Conservation (phyloP, 495 filamentous ascomycete genomes). For the Talaromyces stipitatus region DNA sequence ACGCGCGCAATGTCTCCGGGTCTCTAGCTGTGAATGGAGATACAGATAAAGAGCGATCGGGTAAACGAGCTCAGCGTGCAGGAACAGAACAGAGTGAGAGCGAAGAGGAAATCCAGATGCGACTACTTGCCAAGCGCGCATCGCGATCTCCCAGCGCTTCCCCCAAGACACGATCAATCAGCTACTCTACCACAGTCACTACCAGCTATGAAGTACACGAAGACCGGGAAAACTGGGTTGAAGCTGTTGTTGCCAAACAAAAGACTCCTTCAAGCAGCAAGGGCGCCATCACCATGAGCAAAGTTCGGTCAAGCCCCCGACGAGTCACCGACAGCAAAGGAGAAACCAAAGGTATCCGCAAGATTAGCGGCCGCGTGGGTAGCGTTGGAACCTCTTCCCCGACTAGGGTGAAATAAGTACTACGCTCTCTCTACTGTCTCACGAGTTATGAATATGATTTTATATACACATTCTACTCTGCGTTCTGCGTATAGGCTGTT, state of each 20-base stretch:
- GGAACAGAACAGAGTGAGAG: conserved; percentile 53
- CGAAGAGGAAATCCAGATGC: conserved; percentile 69
- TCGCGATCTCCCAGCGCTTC: conserved; percentile 41
- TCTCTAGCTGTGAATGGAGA: conserved; percentile 28
- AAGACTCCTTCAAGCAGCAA: conserved; percentile 60
- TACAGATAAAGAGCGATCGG: conserved; percentile 28
- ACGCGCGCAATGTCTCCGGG: conserved; percentile 39
- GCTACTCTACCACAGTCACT: conserved; percentile 40
- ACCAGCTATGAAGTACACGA: conserved; percentile 39
- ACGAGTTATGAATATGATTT: conserved; percentile 3
- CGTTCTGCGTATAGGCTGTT: conserved; percentile 1
- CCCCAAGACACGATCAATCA: conserved; percentile 33
- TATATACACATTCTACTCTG: conserved; percentile 4
- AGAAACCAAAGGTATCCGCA: conserved; percentile 65
- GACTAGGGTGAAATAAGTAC: conserved; percentile 21
- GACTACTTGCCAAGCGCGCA: conserved; percentile 58
- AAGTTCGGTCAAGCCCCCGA: conserved; percentile 63
- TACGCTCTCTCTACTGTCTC: neutral
- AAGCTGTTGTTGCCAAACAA: conserved; percentile 28
- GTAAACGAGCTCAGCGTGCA: conserved; percentile 21
- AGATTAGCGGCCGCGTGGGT: conserved; percentile 88
- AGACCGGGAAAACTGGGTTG: conserved; percentile 40
- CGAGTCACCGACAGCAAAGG: conserved; percentile 47
- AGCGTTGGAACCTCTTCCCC: conserved; percentile 48
- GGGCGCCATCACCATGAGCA: conserved; percentile 60